Evolutionary conservation across 768 basidiomycete genomes (phyloP).

Genomic region (Suillus fuscotomentosus): DNA sequence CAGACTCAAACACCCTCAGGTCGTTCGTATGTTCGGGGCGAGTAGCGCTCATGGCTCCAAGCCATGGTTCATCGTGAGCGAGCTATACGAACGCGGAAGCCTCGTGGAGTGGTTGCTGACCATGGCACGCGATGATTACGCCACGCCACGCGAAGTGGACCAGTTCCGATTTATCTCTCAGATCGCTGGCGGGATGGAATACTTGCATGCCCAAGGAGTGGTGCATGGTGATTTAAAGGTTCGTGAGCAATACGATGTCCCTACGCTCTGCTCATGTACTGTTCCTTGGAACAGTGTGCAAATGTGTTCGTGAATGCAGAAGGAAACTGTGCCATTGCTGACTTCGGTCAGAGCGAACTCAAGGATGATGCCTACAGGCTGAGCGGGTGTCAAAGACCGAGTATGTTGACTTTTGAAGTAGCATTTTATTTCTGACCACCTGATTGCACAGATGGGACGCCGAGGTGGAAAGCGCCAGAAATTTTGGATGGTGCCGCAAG

Average conservation of each 20-base stretch:
- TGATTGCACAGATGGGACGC: slow-evolving; percentile 49
- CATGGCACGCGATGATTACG: slow-evolving; percentile 9
- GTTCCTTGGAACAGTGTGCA: slow-evolving; percentile 42
- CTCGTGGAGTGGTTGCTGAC: slow-evolving; percentile 57
- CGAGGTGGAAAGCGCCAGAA: slow-evolving; percentile 75
- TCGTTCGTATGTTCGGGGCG: slow-evolving; percentile 75
- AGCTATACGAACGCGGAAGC: slow-evolving; percentile 66
- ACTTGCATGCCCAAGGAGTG: slow-evolving; percentile 66
- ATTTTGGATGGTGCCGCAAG: slow-evolving; percentile 47
- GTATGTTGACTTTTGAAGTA: slow-evolving; percentile 32
- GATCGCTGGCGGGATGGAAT: slow-evolving; percentile 79
- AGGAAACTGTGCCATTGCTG: slow-evolving; percentile 69
- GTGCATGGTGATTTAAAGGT: slow-evolving; percentile 85
- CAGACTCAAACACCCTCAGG: slow-evolving; percentile 61
- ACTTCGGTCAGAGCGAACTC: slow-evolving; percentile 83
- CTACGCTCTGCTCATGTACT: not conserved
- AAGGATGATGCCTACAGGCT: slow-evolving; percentile 67
- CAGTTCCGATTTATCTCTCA: slow-evolving; percentile 65
- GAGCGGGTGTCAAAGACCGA: slow-evolving; percentile 47
- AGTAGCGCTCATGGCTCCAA: slow-evolving; percentile 66
- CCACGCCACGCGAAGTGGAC: slow-evolving; percentile 27
- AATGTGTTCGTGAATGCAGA: slow-evolving; percentile 76
- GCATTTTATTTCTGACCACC: not conserved
- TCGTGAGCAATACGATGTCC: slow-evolving; percentile 10
- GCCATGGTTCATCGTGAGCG: slow-evolving; percentile 80